phyloP scores from a whole-genome alignment of 495 filamentous ascomycete genomes.

The Tuber microsphaerosporum region DNA sequence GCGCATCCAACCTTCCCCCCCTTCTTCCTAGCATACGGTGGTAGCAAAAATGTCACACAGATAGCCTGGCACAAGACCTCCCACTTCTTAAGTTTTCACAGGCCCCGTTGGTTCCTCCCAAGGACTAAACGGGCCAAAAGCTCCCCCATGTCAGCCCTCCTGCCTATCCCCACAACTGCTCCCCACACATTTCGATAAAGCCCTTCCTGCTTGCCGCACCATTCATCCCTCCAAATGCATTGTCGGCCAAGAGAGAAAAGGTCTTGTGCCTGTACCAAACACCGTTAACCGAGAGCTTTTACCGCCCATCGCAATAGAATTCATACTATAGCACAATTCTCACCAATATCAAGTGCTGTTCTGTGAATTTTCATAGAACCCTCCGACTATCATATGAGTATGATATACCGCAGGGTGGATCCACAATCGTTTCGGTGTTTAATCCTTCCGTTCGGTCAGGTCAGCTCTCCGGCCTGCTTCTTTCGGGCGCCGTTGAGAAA shows the following conservation, averaged over 20 bases:
- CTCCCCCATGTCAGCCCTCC: not conserved
- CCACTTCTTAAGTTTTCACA: not conserved
- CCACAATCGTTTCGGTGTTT: not conserved
- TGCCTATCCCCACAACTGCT: slow-evolving; percentile 31
- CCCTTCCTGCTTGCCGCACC: slow-evolving; percentile 24
- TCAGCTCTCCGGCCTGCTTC: not conserved
- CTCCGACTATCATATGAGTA: not conserved
- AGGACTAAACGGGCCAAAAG: not conserved
- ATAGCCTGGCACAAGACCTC: slow-evolving; percentile 25
- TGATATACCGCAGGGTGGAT: not conserved
- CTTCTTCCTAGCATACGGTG: not conserved
- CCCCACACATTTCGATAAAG: slow-evolving; percentile 28
- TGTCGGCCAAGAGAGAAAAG: slow-evolving; percentile 10
- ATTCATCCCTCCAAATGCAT: slow-evolving; percentile 21
- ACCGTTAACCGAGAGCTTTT: not conserved
- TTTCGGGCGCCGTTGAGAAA: not conserved
- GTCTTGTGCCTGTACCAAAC: not conserved
- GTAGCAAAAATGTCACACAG: not conserved
- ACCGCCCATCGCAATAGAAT: not conserved
- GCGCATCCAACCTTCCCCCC: not conserved
- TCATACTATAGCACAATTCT: not conserved
- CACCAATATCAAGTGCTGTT: not conserved
- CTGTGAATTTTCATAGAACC: not conserved
- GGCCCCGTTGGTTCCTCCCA: not conserved
- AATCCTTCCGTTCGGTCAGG: not conserved